Base-by-base conservation (phyloP, 2,329 filamentous ascomycete genomes). In the Achaetomium macrosporum region DNA sequence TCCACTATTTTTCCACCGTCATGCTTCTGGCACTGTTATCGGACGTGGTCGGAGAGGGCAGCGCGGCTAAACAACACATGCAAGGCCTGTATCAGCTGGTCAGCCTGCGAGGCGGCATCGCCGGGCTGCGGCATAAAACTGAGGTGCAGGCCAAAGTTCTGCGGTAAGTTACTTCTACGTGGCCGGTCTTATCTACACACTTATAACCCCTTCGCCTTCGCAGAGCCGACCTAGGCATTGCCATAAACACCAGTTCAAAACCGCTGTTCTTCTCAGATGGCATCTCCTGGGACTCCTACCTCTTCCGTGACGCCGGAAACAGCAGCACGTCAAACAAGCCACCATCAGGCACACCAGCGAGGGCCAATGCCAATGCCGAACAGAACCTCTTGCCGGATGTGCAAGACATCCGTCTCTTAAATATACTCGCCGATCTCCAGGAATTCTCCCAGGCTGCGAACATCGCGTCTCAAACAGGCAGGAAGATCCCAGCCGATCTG, bases 391-490 rank as follows among this genome's bases (percentile, higher is more conserved):
- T n/a, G 36, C 25, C 15, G 7, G 8, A 29, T 20, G 9, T 39
- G 25, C 9, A 13, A 25, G 64, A 68, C 47, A 57, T 50, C 19
- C 56, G 59, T 1, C 58, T 69, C 0, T 51, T 56, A 10, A 63
- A 64, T 44, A 43, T 61, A 3, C 66, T 67, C 50, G 50, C 55
- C 12, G 68, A 69, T 19, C 56, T 69, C 0, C 61, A 59, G 8
- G 63, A 66, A 40, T 69, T 69, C 31, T 58, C 67, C 1, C 54
- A 36, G 5, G 31, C 64, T 5, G 60, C 65, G 2, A 66, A 67
- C 25, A 30, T 47, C 2, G 51, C 64, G 4, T 58, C 61, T 0
- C 53, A 58, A 1, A 53, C 47, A 3, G 51, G 36, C 0, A 50
- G 49, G 15, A 69, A 66, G 45, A 60, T 68, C 7, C 56, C 55